phyloP scores from a whole-genome alignment of 805 yeast genomes.

The Hemisphaericaspora nanyangensis region DNA sequence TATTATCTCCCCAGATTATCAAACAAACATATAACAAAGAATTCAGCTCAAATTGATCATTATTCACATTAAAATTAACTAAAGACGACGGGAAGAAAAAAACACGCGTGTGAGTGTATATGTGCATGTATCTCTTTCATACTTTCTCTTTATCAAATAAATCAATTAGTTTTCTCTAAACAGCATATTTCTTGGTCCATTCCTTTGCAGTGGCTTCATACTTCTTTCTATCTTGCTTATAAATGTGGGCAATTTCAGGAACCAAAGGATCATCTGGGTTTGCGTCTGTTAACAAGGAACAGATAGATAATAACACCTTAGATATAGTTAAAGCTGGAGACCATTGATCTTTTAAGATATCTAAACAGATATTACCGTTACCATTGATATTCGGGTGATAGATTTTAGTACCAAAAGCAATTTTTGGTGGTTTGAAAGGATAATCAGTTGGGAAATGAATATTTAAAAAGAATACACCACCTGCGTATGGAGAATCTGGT shows the following conservation, averaged over 20 bases:
- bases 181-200: constrained; percentile 98
- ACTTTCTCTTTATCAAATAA: too few species aligned
- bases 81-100: too few species aligned
- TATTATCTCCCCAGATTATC: too few species aligned
- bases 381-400: constrained; percentile 97
- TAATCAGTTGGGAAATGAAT: constrained; percentile 99
- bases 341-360: constrained; percentile 97
- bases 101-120: too few species aligned
- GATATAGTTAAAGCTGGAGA: constrained; percentile 97
- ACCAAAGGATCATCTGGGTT: constrained; percentile 99
- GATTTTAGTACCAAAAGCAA: constrained; percentile 84
- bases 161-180: too few species aligned
- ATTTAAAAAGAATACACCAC: constrained; percentile 93
- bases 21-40: too few species aligned
- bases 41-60: too few species aligned
- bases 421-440: constrained; percentile 97
- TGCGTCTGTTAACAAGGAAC: constrained; percentile 95
- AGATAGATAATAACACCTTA: constrained; percentile 89
- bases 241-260: constrained; percentile 95
- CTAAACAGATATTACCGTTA: constrained; percentile 94
- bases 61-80: too few species aligned
- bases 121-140: too few species aligned
- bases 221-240: constrained; percentile 89
- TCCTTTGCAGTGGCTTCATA: constrained; percentile 97
- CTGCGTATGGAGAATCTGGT: constrained; percentile 82